These are phyloP conservation scores for Vickermania ingenoplastis DNA, from an alignment of 208 protist species.

Conservation along the genomic window DNA sequence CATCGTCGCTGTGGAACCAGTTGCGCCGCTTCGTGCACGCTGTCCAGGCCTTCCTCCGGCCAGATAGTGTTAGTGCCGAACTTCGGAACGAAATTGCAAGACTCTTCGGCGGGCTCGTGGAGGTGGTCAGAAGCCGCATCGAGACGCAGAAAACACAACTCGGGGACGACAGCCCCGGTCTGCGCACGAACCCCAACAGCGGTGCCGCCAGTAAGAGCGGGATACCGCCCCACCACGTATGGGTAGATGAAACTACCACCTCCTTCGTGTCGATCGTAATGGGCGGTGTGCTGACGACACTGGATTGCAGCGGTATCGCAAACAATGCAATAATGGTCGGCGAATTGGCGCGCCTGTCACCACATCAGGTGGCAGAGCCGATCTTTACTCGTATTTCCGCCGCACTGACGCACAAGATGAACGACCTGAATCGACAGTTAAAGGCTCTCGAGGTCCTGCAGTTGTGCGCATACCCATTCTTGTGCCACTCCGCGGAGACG, in stretches of 20 bases:
- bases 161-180: neutral
- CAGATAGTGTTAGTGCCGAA: slow-evolving; percentile 14
- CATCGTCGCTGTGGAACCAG: slow-evolving; percentile 70
- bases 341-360: neutral
- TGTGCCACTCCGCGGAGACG: neutral
- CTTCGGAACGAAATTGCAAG: slow-evolving; percentile 18
- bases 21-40: slow-evolving; percentile 66
- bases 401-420: neutral
- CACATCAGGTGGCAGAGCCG: neutral
- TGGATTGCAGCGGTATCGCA: neutral
- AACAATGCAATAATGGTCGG: neutral
- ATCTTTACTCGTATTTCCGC: neutral
- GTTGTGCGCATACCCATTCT: neutral
- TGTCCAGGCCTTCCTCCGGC: slow-evolving; percentile 56
- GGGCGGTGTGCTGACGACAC: neutral
- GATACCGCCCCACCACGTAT: neutral
- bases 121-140: slow-evolving; percentile 2
- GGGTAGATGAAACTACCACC: neutral
- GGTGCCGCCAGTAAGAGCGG: neutral
- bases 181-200: neutral
- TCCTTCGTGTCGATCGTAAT: neutral
- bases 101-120: slow-evolving; percentile 32
- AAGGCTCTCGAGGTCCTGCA: neutral
- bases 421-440: neutral
- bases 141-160: neutral